phyloP scores from a whole-genome alignment of 768 basidiomycete genomes.

The Suillus brevipes region DNA sequence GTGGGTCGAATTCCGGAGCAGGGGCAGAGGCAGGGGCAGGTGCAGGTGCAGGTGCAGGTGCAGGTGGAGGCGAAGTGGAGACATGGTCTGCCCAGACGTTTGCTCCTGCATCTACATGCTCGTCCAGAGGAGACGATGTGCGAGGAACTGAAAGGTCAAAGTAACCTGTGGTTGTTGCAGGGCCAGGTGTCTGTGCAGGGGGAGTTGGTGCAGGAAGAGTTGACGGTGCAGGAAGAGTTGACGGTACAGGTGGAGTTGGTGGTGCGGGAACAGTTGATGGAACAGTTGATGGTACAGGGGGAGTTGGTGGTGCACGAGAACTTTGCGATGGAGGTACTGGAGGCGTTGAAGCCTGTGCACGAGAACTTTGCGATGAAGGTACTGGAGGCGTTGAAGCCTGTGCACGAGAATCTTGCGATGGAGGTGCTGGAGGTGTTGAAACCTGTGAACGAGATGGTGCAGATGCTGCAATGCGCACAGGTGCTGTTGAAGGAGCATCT shows the following conservation, averaged over 20 bases:
- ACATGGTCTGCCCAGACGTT: conserved; percentile 32
- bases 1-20: background rate
- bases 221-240: conserved; percentile 16
- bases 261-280: too few species aligned
- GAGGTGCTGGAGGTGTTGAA: conserved; percentile 22
- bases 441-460: conserved; percentile 16
- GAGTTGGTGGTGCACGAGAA: conserved; percentile 8
- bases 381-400: conserved; percentile 21
- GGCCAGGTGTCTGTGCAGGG: conserved; percentile 12
- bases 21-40: background rate
- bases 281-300: conserved; percentile 13
- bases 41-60: conserved; percentile 9
- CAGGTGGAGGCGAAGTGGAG: background rate
- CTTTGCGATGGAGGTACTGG: conserved; percentile 17
- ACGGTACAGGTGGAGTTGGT: conserved; percentile 17
- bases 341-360: conserved; percentile 20
- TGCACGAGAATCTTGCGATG: conserved; percentile 15
- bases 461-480: conserved; percentile 9
- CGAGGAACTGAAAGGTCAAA: conserved; percentile 27
- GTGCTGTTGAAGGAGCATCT: background rate
- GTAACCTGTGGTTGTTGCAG: conserved; percentile 13
- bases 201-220: conserved; percentile 23
- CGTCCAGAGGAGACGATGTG: conserved; percentile 23
- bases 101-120: conserved; percentile 14
- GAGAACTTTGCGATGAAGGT: conserved; percentile 16